Conservation (phyloP, 192 early-diverging fungal genomes). For the Entomortierella beljakovae region DNA sequence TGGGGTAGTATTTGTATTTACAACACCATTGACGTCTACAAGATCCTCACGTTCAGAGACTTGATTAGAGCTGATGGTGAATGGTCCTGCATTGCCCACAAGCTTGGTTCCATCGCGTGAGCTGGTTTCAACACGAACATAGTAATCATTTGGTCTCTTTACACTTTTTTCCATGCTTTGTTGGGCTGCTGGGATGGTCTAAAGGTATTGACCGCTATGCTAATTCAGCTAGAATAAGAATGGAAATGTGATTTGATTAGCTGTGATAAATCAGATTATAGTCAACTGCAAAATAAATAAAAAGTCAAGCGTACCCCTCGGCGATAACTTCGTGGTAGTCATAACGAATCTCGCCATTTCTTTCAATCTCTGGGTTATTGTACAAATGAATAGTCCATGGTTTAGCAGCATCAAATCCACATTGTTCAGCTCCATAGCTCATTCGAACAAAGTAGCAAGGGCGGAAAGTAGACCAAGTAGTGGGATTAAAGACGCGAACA, state of each 20-base stretch:
- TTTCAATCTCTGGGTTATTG: slow-evolving; percentile 35
- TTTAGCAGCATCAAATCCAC: slow-evolving; percentile 5
- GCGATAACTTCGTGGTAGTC: slow-evolving; percentile 43
- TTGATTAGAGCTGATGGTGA: slow-evolving; percentile 15
- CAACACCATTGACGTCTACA: no score
- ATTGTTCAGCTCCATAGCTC: slow-evolving; percentile 21
- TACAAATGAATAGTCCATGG: slow-evolving; percentile 44
- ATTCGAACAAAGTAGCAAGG: slow-evolving; percentile 35
- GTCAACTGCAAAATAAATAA: no score
- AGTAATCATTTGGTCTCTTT: slow-evolving; percentile 19
- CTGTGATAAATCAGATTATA: background rate
- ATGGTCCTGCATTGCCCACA: slow-evolving; percentile 38
- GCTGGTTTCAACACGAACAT: slow-evolving; percentile 31
- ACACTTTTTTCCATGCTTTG: slow-evolving; percentile 10
- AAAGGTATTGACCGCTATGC: slow-evolving; percentile 15
- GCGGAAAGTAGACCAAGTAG: slow-evolving; percentile 22
- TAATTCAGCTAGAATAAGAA: slow-evolving; percentile 12
- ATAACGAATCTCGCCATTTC: slow-evolving; percentile 7
- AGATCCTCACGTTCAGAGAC: background rate
- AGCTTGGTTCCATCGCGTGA: slow-evolving; percentile 24
- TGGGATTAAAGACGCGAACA: slow-evolving; percentile 26
- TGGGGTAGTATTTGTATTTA: background rate
- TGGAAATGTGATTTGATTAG: no score
- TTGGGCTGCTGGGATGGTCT: slow-evolving; percentile 33
- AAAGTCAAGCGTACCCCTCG: slow-evolving; percentile 32